Base-by-base conservation (phyloP, 176 grass and related monocot species). In the Phoenix dactylifera region DNA sequence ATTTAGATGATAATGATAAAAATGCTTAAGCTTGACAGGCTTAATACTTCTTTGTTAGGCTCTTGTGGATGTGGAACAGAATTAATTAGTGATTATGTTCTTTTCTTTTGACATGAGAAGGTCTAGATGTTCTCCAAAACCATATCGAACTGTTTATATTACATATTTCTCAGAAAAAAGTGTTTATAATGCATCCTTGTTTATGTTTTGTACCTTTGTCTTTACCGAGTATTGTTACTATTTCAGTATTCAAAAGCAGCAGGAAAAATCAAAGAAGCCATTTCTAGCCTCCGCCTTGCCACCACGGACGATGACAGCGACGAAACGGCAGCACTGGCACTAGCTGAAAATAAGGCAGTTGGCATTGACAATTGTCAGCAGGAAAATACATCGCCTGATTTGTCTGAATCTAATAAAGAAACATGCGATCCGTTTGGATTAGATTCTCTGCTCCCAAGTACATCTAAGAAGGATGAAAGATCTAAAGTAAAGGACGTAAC, bases 211-310 rank as follows among this genome's bases (percentile, higher is more conserved):
- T 44, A 9, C 10, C 7, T 44, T 44, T 44, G 35, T 9, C 35
- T 44, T 44, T 44, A 44, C 35, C 6, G 35, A 44, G 35, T 44
- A 9, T 44, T 44, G 35, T 44, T 44, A 44, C 35, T 14, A 12
- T 76, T 76, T 44, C 56, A 98, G 93, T 92, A 82, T 58, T 88
- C 79, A 48, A 97, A 97, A 70, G 77, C 79, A 68, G 87, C 86
- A 44, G 77, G 84, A 60, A 98, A 88, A 76, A 83, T 98, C 32
- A 92, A 92, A 85, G 81, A 92, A 63, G 69, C 72, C 54, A 88
- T 86, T 59, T 88, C 75, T 61, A 78, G 62, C 4, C 81, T 98
- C 22, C 84, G 84, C 24, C 32, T 59, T 0, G 81, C 79, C 18
- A 85, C 93, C 17, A 20, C 4, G 24, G 87, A 92, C 57, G 93